These are phyloP conservation scores for Dittrichia graveolens DNA, from an alignment of 129 eudicot genomes.

Conservation along the genomic window DNA sequence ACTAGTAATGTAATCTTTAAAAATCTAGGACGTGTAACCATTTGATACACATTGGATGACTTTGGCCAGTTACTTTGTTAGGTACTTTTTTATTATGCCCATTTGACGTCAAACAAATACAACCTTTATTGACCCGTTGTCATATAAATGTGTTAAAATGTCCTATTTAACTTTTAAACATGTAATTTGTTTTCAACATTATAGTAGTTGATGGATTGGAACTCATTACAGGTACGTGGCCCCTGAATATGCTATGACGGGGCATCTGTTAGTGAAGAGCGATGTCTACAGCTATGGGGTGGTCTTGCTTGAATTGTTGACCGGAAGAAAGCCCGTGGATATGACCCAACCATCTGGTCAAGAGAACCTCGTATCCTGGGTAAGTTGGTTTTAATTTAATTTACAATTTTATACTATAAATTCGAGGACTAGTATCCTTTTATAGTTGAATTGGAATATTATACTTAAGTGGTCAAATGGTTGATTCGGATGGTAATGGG, in stretches of 20 bases:
- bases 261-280: conserved; percentile 93
- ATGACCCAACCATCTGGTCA: conserved; percentile 98
- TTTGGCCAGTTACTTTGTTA: too few species aligned
- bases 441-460: background rate
- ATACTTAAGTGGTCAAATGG: background rate
- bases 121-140: too few species aligned
- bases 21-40: too few species aligned
- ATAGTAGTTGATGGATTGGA: conserved; percentile 16
- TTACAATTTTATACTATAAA: background rate
- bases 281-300: conserved; percentile 99
- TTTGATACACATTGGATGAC: too few species aligned
- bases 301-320: conserved; percentile 88
- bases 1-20: too few species aligned
- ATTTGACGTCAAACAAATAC: too few species aligned
- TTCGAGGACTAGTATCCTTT: background rate
- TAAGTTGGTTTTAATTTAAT: conserved; percentile 41
- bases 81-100: too few species aligned
- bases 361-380: conserved; percentile 99
- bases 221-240: conserved; percentile 80
- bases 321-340: conserved; percentile 96
- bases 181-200: background rate
- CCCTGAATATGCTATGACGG: conserved; percentile 99
- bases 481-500: too few species aligned
- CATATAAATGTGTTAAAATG: background rate
- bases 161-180: conserved; percentile 6